A percentile compares a stretch with the other conserved stretches of the same genome.
Evolutionary conservation across 2,329 filamentous ascomycete genomes (phyloP).

Genomic region (Trichoderma atrobrunneum): DNA sequence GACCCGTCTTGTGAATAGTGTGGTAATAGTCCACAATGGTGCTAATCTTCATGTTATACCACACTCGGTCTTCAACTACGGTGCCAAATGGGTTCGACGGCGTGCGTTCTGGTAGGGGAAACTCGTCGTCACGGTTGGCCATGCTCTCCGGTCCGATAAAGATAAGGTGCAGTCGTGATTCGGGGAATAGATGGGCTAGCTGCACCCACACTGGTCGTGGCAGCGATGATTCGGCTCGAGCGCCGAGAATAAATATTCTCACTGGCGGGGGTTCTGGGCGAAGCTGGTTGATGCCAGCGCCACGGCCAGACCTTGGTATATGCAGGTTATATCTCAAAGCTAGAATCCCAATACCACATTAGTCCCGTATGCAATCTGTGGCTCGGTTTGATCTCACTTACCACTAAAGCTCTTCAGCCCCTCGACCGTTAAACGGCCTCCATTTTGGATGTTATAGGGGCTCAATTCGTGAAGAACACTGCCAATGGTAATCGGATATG

Average conservation of each 20-base stretch:
- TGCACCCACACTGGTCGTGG: slow-evolving; percentile 94
- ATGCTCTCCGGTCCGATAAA: slow-evolving; percentile 97
- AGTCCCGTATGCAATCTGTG: background rate
- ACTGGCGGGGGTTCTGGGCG: slow-evolving; percentile 83
- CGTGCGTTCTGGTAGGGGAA: slow-evolving; percentile 83
- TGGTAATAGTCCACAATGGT: slow-evolving; percentile 99
- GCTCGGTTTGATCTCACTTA: slow-evolving; percentile 45
- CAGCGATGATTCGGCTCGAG: slow-evolving; percentile 94
- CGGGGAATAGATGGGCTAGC: slow-evolving; percentile 91
- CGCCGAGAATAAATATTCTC: slow-evolving; percentile 88
- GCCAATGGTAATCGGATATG: slow-evolving; percentile 87
- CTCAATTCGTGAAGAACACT: slow-evolving; percentile 93
- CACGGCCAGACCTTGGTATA: slow-evolving; percentile 75
- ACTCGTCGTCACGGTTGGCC: slow-evolving; percentile 89
- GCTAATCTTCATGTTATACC: slow-evolving; percentile 88
- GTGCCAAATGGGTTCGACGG: slow-evolving; percentile 86
- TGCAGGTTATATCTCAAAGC: slow-evolving; percentile 92
- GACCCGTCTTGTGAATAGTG: slow-evolving; percentile 84
- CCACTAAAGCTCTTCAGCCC: slow-evolving; percentile 92
- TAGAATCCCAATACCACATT: slow-evolving; percentile 33
- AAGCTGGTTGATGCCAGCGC: slow-evolving; percentile 71
- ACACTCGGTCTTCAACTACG: slow-evolving; percentile 88
- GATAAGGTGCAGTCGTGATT: slow-evolving; percentile 82
- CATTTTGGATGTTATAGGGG: slow-evolving; percentile 77
- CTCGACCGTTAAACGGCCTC: slow-evolving; percentile 76